Conservation (phyloP, 2,329 filamentous ascomycete genomes). For the Lecanicillium sp. region DNA sequence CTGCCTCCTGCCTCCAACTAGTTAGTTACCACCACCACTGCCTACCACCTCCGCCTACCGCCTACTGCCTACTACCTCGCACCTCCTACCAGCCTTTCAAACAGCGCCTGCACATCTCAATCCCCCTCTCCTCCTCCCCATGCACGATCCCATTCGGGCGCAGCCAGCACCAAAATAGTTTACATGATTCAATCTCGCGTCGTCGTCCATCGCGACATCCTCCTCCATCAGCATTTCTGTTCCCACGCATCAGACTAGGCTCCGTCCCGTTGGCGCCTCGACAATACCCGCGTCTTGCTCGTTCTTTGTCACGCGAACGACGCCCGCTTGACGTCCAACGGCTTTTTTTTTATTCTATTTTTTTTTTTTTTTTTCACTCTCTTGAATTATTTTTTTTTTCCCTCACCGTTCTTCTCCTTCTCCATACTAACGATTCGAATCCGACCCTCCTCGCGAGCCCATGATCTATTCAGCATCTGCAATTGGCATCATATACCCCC, state of each 20-base stretch:
- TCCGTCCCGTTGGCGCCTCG: not conserved
- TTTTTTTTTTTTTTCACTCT: not conserved
- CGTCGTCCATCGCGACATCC: not conserved
- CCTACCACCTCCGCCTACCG: no score
- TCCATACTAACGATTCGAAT: not conserved
- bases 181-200: constrained; percentile 12
- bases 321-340: constrained; percentile 4
- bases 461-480: constrained; percentile 1
- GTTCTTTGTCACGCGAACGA: constrained; percentile 10
- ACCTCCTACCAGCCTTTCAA: no score
- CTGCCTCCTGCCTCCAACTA: no score
- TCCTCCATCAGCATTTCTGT: constrained; percentile 1
- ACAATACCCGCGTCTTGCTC: constrained; percentile 10
- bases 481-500: constrained; percentile 11
- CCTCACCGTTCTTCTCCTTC: not conserved
- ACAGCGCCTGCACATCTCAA: not conserved
- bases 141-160: not conserved
- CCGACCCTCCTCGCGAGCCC: not conserved
- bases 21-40: no score
- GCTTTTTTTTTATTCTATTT: not conserved
- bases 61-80: no score
- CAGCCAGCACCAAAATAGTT: not conserved
- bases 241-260: constrained; percentile 1
- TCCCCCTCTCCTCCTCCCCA: constrained; percentile 1
- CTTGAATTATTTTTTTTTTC: not conserved